A percentile compares a stretch with the other conserved stretches of the same genome.
Evolutionary conservation across 2,329 filamentous ascomycete genomes (phyloP).

Genomic region (Trichoderma sp.): DNA sequence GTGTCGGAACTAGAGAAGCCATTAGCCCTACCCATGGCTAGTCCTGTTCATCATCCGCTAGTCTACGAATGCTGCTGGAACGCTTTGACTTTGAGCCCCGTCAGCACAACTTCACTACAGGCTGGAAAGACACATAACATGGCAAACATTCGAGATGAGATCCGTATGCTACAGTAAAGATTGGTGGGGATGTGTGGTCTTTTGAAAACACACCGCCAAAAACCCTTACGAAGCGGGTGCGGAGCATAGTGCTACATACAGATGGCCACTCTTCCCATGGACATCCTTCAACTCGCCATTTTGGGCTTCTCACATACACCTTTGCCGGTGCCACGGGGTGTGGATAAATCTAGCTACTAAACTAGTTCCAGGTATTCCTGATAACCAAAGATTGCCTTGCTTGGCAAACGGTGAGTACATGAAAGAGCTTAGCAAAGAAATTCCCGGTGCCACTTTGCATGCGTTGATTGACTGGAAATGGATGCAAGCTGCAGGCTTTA

Average conservation of each 20-base stretch:
- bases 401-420: neutral
- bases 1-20: neutral
- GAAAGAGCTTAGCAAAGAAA: neutral
- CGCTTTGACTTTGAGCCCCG: neutral
- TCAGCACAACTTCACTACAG: neutral
- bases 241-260: neutral
- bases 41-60: neutral
- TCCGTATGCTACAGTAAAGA: neutral
- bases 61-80: neutral
- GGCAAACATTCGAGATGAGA: neutral
- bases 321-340: neutral
- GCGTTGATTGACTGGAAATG: neutral
- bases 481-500: neutral
- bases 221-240: neutral
- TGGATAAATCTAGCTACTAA: neutral
- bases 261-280: neutral
- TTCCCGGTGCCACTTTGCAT: conserved; percentile 3
- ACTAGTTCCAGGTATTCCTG: neutral
- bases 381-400: neutral
- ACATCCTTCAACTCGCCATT: conserved; percentile 6
- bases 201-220: conserved; percentile 4
- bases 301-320: conserved; percentile 13
- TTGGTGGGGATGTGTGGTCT: neutral
- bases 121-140: neutral
- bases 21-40: neutral